Evolutionary conservation across 495 filamentous ascomycete species (phyloP), one percentile per base, ranked within the genome.

Genomic region (Entonaema liquescens): DNA sequence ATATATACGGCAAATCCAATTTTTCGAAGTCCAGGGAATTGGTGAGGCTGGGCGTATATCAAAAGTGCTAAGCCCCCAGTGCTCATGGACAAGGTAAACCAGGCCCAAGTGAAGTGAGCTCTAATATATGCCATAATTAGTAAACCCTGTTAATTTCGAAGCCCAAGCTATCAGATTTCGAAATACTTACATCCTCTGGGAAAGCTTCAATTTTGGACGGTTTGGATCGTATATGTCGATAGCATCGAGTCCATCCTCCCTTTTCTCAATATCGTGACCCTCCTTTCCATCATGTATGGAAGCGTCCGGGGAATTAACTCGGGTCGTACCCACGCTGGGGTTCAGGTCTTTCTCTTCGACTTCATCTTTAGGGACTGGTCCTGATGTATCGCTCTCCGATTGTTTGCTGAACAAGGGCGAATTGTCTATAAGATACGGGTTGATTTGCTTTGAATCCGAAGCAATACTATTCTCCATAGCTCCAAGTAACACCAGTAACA

Each of bases 71-170:
- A 73, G 5, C 89, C 89, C n/a, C 87, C 87, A 2, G 86, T 89
- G 47, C 87, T 88, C 88, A 91, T 91, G 11, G 74, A 59, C n/a
- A 87, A 72, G 25, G 87, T 89, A 71, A 88, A 92, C 87, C 88
- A 91, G 21, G 88, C 88, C 86, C 88, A 90, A n/a, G 89, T 91
- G 68, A 91, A 90, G 71, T 91, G 89, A 61, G 62, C 57, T 65
- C 67, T 70, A 47, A 21, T 13, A 31, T 9, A 38, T 21, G 17
- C 26, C 11, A 38, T 28, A 9, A 19, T 65, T 17, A 65, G 53
- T 29, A 26, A 35, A 29, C 21, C 50, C 29, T 29, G 4, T 44
- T 5, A 15, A 17, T 25, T 0, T 21, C 55, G 1, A 33, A 12
- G 19, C 17, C 23, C 15, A 3, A 12, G 5, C 26, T 26, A 53